Evolutionary conservation across 352 stramenopile species (phyloP).

Genomic region (Phytophthora idaei): DNA sequence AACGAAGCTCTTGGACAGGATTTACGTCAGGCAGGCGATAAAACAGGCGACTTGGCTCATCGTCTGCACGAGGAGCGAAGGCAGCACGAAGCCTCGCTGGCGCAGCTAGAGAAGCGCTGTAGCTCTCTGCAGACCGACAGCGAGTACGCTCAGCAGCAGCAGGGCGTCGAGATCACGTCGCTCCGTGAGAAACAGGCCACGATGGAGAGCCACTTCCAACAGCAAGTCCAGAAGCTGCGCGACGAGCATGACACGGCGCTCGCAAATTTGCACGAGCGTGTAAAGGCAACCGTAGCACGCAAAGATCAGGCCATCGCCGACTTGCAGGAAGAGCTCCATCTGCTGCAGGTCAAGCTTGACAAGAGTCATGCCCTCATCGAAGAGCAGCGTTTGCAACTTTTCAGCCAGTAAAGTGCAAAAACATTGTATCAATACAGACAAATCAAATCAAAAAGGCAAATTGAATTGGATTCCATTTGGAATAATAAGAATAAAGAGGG

Average conservation of each 20-base stretch:
- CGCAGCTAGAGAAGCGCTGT: constrained; percentile 56
- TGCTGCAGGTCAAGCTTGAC: constrained; percentile 76
- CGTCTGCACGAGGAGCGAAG: constrained; percentile 68
- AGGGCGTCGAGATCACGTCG: constrained; percentile 44
- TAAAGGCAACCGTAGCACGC: constrained; percentile 64
- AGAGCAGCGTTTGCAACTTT: constrained; percentile 75
- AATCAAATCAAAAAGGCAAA: constrained; percentile 27
- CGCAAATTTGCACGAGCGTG: constrained; percentile 68
- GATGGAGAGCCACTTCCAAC: constrained; percentile 46
- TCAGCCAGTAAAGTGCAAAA: constrained; percentile 33
- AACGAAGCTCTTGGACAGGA: constrained; percentile 54
- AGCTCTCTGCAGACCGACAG: constrained; percentile 45
- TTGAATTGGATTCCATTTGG: constrained; percentile 42
- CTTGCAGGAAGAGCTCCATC: constrained; percentile 70
- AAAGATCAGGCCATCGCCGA: constrained; percentile 74
- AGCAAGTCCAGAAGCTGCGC: constrained; percentile 50
- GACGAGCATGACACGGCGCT: constrained; percentile 64
- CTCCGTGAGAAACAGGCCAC: constrained; percentile 54
- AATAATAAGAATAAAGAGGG: constrained; percentile 71
- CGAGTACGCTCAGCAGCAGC: constrained; percentile 49
- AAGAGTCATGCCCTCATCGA: constrained; percentile 80
- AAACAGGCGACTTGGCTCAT: constrained; percentile 53
- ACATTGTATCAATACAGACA: constrained; percentile 3
- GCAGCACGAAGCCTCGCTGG: constrained; percentile 45
- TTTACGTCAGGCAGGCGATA: constrained; percentile 51